phyloP scores from a whole-genome alignment of 306 rosid genomes.

The Lagenaria siceraria region DNA sequence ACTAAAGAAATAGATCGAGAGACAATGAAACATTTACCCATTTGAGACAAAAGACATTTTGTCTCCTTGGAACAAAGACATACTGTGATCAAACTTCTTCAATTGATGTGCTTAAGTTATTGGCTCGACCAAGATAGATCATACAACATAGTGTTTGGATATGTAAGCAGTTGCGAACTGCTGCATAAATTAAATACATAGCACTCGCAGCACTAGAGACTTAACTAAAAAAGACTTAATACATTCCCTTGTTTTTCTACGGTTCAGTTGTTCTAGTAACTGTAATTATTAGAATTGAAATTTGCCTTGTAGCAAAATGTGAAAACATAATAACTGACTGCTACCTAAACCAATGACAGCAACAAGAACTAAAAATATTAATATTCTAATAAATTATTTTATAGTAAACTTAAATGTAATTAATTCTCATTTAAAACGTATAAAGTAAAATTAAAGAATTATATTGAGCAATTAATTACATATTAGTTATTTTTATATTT shows the following conservation, averaged over 20 bases:
- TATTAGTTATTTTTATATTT: not conserved
- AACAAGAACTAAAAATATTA: not conserved
- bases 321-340: not conserved
- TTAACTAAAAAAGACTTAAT: not conserved
- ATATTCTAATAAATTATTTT: not conserved
- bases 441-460: not conserved
- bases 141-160: not conserved
- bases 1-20: not conserved
- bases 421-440: not conserved
- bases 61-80: not conserved
- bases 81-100: not conserved
- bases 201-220: not conserved
- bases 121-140: too few species aligned
- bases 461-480: not conserved
- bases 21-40: not conserved
- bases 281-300: not conserved
- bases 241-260: not conserved
- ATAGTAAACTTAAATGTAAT: not conserved
- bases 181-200: not conserved
- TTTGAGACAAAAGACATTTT: not conserved
- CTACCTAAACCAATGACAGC: not conserved
- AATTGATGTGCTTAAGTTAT: too few species aligned
- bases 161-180: not conserved
- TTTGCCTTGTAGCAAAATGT: not conserved
- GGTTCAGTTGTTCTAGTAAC: not conserved